Base-by-base conservation (phyloP, 495 filamentous ascomycete species). In the Talaromyces borbonicus region DNA sequence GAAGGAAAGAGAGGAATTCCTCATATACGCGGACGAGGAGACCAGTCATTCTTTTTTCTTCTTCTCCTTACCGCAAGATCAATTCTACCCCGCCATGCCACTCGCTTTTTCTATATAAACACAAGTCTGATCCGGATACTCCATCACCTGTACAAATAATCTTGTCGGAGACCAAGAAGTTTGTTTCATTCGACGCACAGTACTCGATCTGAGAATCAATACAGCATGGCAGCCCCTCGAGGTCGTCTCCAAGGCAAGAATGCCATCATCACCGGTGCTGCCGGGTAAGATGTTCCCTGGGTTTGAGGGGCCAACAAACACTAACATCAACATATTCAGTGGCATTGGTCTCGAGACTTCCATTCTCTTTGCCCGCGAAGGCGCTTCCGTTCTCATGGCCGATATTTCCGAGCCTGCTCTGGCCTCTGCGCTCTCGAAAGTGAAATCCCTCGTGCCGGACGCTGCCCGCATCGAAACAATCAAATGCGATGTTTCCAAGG, bases 291-390 rank as follows among this genome's bases (percentile, higher is more conserved):
- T 14, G 16, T 14, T 14, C 15, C 36, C 32, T 5, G 38, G 3
- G n/a, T 16, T 7, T 31, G 8, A n/a, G n/a, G n/a, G n/a, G n/a
- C n/a, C n/a, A n/a, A n/a, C n/a, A n/a, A n/a, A n/a, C n/a, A n/a
- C n/a, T n/a, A n/a, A n/a, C n/a, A n/a, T n/a, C n/a, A n/a, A n/a
- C n/a, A n/a, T n/a, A n/a, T n/a, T n/a, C 49, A 95, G 90, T 48
- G 92, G 92, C 48, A 98, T 98, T 52, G 92, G 92, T 48, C 85
- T 98, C 31, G 90, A 98, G 66, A 97, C 92, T 8, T 77, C 77
- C 37, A 88, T 97, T 55, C 85, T 97, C 43, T 92, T 98, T 54
- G 82, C 80, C 37, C 82, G 84, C 49, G 90, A 98, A 68, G 92
- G 89, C 48, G 92, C 87, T 59, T 81, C 74, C 27, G 81, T 97